Conservation (phyloP, 1,139 yeast genomes). For the Yamadazyma triangularis region DNA sequence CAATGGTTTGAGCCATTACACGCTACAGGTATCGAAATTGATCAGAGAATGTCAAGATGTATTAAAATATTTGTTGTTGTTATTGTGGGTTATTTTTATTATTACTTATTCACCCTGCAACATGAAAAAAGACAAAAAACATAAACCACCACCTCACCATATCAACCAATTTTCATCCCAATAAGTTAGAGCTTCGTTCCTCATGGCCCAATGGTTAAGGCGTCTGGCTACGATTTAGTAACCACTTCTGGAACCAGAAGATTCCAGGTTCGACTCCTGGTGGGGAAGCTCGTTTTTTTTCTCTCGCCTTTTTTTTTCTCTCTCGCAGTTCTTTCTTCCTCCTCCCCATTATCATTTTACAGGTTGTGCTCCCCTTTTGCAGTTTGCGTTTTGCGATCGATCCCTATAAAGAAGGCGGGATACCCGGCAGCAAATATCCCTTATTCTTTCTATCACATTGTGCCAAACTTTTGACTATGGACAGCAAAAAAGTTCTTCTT, state of each 20-base stretch:
- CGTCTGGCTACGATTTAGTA: conserved; percentile 51
- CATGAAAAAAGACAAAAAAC: too few relatives aligned
- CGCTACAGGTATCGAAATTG: too few relatives aligned
- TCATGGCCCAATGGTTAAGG: conserved; percentile 57
- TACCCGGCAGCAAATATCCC: not conserved
- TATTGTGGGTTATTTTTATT: too few relatives aligned
- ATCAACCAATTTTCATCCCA: too few relatives aligned
- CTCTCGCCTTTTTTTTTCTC: not conserved
- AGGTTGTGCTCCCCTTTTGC: not conserved
- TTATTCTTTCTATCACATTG: not conserved
- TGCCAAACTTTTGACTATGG: not conserved
- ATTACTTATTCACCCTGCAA: too few relatives aligned
- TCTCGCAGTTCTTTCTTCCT: not conserved
- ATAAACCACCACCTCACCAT: too few relatives aligned
- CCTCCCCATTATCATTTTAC: not conserved
- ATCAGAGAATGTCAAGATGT: too few relatives aligned
- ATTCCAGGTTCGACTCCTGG: conserved; percentile 96
- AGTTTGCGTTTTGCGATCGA: not conserved
- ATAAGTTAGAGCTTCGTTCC: conserved; percentile 42
- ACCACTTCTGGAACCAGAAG: conserved; percentile 72
- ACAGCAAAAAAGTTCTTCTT: conserved; percentile 32
- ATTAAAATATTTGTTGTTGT: too few relatives aligned
- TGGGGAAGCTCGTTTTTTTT: conserved; percentile 66
- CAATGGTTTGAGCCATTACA: too few relatives aligned
- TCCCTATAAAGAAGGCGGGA: too few relatives aligned